Evolutionary conservation across 2,329 filamentous ascomycete species (phyloP).

Genomic region (Aspergillus ibericus): DNA sequence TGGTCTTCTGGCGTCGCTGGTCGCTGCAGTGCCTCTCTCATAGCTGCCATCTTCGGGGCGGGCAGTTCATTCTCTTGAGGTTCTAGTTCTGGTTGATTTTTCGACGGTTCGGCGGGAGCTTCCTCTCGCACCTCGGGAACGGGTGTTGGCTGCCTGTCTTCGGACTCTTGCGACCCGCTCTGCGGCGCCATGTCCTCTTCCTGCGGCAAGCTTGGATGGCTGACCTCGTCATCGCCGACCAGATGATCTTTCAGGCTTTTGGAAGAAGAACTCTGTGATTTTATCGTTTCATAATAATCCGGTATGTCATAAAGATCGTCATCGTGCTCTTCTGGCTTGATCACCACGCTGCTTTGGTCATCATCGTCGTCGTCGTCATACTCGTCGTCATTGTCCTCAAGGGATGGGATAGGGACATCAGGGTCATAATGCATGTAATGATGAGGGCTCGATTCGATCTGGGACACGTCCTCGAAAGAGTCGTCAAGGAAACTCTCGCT

Average conservation of each 20-base stretch:
- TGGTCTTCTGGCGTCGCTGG: slow-evolving; percentile 55
- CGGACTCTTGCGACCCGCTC: slow-evolving; percentile 31
- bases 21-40: slow-evolving; percentile 42
- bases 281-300: slow-evolving; percentile 61
- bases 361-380: slow-evolving; percentile 60
- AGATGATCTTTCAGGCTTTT: slow-evolving; percentile 31
- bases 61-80: slow-evolving; percentile 52
- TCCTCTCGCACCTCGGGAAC: slow-evolving; percentile 29
- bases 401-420: slow-evolving; percentile 84
- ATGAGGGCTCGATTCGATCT: slow-evolving; percentile 59
- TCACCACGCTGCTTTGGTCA: slow-evolving; percentile 61
- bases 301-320: slow-evolving; percentile 65
- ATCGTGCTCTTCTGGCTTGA: slow-evolving; percentile 64
- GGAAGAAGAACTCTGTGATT: slow-evolving; percentile 35
- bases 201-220: slow-evolving; percentile 52
- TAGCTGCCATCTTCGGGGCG: slow-evolving; percentile 34
- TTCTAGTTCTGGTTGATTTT: slow-evolving; percentile 17
- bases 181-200: slow-evolving; percentile 22
- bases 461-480: slow-evolving; percentile 64
- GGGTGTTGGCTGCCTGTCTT: slow-evolving; percentile 34
- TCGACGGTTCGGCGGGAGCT: slow-evolving; percentile 37
- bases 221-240: slow-evolving; percentile 56
- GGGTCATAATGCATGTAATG: slow-evolving; percentile 70
- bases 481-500: slow-evolving; percentile 64
- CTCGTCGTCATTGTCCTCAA: slow-evolving; percentile 63